Base-by-base conservation (phyloP, 1,284 basidiomycete genomes). In the Moniliophthora roreri region DNA sequence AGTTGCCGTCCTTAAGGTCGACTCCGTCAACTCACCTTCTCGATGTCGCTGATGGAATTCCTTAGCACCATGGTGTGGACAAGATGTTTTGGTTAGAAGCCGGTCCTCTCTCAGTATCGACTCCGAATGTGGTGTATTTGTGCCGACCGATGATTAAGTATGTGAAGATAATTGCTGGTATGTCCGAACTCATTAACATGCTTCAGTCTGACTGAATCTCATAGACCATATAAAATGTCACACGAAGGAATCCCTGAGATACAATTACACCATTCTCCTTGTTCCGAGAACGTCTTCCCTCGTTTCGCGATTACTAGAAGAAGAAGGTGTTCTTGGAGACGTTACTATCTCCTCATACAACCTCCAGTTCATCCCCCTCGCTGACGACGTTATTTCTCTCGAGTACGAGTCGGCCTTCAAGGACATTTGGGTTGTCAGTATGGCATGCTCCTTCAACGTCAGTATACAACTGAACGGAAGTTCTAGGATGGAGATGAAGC, bases 11-110 rank as follows among this genome's bases (percentile, higher is more conserved):
- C 76, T 99, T 55, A 97, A 98, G 83, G 95, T 94, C 54, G 35
- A 62, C 16, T 52, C 16, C 9, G 34, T 39, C 50, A 32, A 35
- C 34, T 40, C 40, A 45, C 21, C 18, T 21, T 47, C 32, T 34
- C 41, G 23, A 49, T 38, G 38, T 40, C 18, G 45, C 28, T 23
- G 53, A 48, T n/a, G 58, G 40, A 40, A 48, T 48, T 49, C 59
- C 52, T 20, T 62, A 98, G 91, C 92, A 98, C 68, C 95, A 98
- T 81, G 95, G 94, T 3, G 95, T 99, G 3, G 96, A 98, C 74
- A 97, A 97, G 77, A 96, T 99, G 90, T 98, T 97, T 71, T 99
- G 97, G 97, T 84, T 99, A 23, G 97, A 99, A 70, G 67, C 85
- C 7, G 94, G 93, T 24, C 87, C 91, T 9, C 72, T 97, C 51